Evolutionary conservation across 2,329 filamentous ascomycete species (phyloP), one percentile per base, ranked within the genome.

Genomic region (Colletotrichum caudatum): DNA sequence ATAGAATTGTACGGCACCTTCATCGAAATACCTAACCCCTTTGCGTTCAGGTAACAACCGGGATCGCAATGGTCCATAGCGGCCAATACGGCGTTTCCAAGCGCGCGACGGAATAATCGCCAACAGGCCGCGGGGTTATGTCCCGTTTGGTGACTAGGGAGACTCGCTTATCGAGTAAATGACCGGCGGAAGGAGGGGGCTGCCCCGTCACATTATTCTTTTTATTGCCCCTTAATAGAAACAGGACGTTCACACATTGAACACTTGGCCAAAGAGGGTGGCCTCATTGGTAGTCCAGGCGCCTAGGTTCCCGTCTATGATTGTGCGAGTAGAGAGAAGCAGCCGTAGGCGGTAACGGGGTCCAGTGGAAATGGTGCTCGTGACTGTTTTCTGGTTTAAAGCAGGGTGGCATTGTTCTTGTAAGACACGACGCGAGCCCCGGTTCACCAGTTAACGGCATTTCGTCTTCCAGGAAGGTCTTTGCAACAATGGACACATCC

Each of bases 81-180:
- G 26, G 41, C 58, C 18, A 35, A 8, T 33, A 41, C 20, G 9
- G 20, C 5, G n/a, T 20, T 39, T 11, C 9, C 33, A 68, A 72
- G 70, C 66, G 70, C 56, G n/a, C 70, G 66, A 69, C 70, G 70
- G 70, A 69, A 48, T 65, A 69, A 69, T 72, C 58, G 46, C 54
- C 66, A 44, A 29, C 33, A n/a, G 16, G 4, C 23, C 60, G 33
- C 51, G 48, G 60, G 46, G 16, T 37, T 63, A 53, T 3, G 14
- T 59, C 46, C 61, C 60, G 66, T 58, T 53, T 53, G 23, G 50
- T 20, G 26, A 53, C 26, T 18, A 11, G 23, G 14, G 6, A 33
- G 7, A 18, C 12, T 53, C 23, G 23, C 26, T 18, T 18, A 1
- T 29, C 50, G 5, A 18, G 33, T 20, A 33, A n/a, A n/a, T 16